Conservation (phyloP, 2,329 filamentous ascomycete species). For the Aureobasidium sp. region DNA sequence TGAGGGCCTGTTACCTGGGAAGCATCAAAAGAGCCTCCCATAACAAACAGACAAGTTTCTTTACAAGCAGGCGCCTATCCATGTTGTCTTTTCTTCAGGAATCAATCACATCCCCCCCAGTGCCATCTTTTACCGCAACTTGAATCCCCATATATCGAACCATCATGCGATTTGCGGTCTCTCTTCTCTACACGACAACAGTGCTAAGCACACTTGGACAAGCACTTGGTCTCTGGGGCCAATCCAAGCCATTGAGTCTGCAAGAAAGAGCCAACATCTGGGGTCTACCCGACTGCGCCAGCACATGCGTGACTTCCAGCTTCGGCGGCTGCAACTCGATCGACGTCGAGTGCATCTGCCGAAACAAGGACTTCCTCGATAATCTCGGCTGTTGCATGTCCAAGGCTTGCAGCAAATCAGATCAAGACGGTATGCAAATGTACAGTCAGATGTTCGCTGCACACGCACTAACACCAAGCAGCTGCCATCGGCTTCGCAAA, state of each 20-base stretch:
- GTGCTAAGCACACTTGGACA: background rate
- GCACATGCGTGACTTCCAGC: conserved; percentile 28
- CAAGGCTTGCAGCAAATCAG: conserved; percentile 24
- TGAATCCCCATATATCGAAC: too few species aligned
- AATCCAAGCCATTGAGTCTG: background rate
- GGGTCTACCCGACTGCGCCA: conserved; percentile 24
- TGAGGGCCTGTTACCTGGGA: background rate
- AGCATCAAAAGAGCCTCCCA: background rate
- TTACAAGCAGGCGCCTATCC: background rate
- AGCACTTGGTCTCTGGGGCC: background rate
- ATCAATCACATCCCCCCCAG: background rate
- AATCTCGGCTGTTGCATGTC: conserved; percentile 35
- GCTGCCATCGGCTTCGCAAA: conserved; percentile 35
- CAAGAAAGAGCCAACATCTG: conserved; percentile 12
- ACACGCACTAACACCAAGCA: conserved; percentile 16
- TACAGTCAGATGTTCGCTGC: background rate
- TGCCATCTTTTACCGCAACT: background rate
- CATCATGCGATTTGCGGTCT: background rate
- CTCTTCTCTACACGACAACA: background rate
- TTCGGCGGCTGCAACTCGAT: conserved; percentile 31
- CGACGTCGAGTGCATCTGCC: conserved; percentile 36
- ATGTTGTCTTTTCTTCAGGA: background rate
- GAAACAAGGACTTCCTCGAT: conserved; percentile 27
- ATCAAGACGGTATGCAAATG: conserved; percentile 24
- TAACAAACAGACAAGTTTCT: background rate